These are phyloP conservation scores for Lentinus tigrinus DNA, from an alignment of 768 basidiomycete species.

Conservation along the genomic window DNA sequence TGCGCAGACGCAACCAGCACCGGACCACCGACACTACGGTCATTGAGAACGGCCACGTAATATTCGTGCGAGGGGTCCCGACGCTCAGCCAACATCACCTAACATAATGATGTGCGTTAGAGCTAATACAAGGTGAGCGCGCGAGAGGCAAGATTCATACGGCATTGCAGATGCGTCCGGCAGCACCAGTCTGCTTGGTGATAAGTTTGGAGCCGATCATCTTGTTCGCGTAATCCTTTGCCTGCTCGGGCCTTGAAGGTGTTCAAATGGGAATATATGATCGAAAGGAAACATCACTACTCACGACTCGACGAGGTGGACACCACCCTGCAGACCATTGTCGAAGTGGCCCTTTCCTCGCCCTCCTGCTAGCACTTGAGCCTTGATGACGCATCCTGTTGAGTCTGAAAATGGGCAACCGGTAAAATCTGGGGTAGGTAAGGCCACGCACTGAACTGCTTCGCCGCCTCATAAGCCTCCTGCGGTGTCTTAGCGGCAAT, in stretches of 20 bases:
- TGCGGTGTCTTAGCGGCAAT: slow-evolving; percentile 82
- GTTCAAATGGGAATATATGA: not conserved
- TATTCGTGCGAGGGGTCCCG: slow-evolving; percentile 94
- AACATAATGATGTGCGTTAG: slow-evolving; percentile 1
- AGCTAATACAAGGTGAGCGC: not conserved
- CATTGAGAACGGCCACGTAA: slow-evolving; percentile 96
- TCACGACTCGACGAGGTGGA: slow-evolving; percentile 89
- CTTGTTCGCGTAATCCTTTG: slow-evolving; percentile 80
- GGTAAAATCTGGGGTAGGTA: not conserved
- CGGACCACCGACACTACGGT: slow-evolving; percentile 83
- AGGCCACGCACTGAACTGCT: slow-evolving; percentile 70
- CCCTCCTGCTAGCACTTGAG: slow-evolving; percentile 97
- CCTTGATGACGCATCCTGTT: slow-evolving; percentile 91
- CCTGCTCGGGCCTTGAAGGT: slow-evolving; percentile 74
- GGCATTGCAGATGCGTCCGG: slow-evolving; percentile 91
- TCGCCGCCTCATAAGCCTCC: slow-evolving; percentile 87
- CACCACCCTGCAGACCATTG: slow-evolving; percentile 95
- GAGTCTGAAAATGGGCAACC: slow-evolving; percentile 44
- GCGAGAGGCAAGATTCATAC: slow-evolving; percentile 43
- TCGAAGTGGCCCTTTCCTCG: slow-evolving; percentile 97
- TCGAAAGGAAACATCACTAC: slow-evolving; percentile 4
- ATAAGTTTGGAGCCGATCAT: slow-evolving; percentile 96
- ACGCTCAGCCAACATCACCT: slow-evolving; percentile 99
- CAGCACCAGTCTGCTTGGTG: slow-evolving; percentile 97
- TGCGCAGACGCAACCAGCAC: slow-evolving; percentile 93